phyloP scores from a whole-genome alignment of 2,329 filamentous ascomycete species.

The Phialocephala subalpina region DNA sequence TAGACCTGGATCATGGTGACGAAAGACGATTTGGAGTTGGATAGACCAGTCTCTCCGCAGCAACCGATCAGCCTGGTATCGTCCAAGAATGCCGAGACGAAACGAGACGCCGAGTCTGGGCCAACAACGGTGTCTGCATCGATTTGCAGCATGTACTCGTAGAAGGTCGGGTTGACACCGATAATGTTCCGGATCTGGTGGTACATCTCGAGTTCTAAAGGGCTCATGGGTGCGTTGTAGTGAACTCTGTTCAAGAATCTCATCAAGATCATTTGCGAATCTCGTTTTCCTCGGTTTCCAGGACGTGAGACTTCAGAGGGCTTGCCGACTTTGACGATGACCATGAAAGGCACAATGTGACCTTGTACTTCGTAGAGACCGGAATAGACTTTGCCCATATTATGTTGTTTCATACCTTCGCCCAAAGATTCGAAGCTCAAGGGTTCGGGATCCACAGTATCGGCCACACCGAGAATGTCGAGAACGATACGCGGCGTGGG shows the following conservation, averaged over 20 bases:
- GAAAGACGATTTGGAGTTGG: constrained; percentile 91
- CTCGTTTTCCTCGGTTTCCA: constrained; percentile 98
- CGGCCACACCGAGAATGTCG: constrained; percentile 94
- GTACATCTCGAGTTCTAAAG: constrained; percentile 96
- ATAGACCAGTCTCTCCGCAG: constrained; percentile 93
- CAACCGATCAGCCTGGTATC: constrained; percentile 94
- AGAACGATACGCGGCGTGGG: constrained; percentile 95
- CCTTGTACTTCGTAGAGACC: constrained; percentile 97
- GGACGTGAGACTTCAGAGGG: constrained; percentile 77
- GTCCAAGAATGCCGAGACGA: constrained; percentile 89
- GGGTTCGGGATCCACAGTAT: constrained; percentile 92
- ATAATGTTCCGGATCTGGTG: constrained; percentile 99
- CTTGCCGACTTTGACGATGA: constrained; percentile 94
- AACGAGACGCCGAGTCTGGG: constrained; percentile 86
- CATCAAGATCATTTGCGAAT: constrained; percentile 99
- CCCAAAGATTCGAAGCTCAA: constrained; percentile 96
- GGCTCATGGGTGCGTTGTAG: constrained; percentile 96
- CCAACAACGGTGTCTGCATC: constrained; percentile 97
- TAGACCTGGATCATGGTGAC: constrained; percentile 99
- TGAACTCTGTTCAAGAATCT: constrained; percentile 98
- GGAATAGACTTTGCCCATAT: constrained; percentile 99
- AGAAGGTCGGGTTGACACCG: constrained; percentile 97
- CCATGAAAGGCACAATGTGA: constrained; percentile 96
- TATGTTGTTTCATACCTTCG: constrained; percentile 96
- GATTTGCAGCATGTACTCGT: constrained; percentile 96